These are phyloP conservation scores for Penicillium desertorum DNA, from an alignment of 495 filamentous ascomycete genomes.

Conservation along the genomic window DNA sequence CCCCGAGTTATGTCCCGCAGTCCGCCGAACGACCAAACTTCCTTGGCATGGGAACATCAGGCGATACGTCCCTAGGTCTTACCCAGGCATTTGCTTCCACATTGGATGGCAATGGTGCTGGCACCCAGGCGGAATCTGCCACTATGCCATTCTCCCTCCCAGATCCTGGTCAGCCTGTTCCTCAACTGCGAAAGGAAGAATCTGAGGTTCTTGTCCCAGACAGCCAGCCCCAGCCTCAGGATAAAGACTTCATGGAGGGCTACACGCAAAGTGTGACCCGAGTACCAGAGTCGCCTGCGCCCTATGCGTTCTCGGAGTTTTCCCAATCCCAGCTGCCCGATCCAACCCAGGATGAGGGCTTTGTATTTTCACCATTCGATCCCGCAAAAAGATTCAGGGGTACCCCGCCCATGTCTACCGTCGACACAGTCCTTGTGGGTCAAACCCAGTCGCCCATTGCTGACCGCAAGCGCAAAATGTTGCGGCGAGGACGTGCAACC, in stretches of 20 bases:
- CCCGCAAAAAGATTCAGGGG: constrained; percentile 59
- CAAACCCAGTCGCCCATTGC: constrained; percentile 60
- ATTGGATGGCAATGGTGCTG: constrained; percentile 62
- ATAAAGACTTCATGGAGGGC: constrained; percentile 33
- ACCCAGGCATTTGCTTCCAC: constrained; percentile 94
- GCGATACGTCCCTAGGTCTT: constrained; percentile 65
- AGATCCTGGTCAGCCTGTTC: constrained; percentile 49
- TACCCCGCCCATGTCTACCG: constrained; percentile 61
- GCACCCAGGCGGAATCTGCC: constrained; percentile 41
- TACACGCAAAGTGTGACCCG: constrained; percentile 36
- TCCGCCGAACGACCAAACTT: constrained; percentile 48
- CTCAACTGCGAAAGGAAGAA: constrained; percentile 43
- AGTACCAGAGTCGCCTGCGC: constrained; percentile 45
- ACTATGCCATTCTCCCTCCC: constrained; percentile 51
- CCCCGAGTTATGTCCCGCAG: constrained; percentile 24
- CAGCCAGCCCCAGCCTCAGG: constrained; percentile 61
- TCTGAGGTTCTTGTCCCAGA: constrained; percentile 62
- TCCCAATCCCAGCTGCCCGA: constrained; percentile 66
- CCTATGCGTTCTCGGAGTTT: constrained; percentile 53
- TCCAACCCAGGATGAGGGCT: constrained; percentile 84
- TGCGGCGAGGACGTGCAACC: constrained; percentile 45
- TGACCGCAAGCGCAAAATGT: constrained; percentile 58
- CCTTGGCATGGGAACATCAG: constrained; percentile 53
- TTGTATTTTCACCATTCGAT: constrained; percentile 59
- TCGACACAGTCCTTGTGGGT: constrained; percentile 64